Percentiles rank a stretch among this genome's conserved stretches.
Evolutionary conservation across 2,329 filamentous ascomycete genomes (phyloP).

Genomic region (Aspergillus udagawae): DNA sequence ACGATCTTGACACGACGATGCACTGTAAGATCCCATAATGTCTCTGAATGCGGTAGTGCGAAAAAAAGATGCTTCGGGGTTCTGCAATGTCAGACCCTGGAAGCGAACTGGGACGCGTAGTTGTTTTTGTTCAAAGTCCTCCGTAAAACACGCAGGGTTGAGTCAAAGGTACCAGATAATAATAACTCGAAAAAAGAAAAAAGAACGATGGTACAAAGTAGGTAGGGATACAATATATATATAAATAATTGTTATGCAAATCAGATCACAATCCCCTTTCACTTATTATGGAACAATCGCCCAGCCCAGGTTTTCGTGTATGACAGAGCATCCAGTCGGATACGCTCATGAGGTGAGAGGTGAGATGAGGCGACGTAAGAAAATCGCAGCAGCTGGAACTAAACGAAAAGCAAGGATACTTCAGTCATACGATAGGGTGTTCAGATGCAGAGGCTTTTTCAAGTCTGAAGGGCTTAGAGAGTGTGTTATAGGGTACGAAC

Average conservation of each 20-base stretch:
- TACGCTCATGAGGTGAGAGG: neutral
- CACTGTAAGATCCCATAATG: constrained; percentile 28
- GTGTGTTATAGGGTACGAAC: neutral
- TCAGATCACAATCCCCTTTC: neutral
- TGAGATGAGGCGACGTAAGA: neutral
- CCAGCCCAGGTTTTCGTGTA: neutral
- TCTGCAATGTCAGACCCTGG: neutral
- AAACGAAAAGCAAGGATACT: neutral
- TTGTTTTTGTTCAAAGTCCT: neutral
- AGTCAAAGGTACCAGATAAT: neutral
- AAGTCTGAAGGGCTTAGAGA: neutral
- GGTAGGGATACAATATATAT: neutral
- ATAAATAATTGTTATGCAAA: constrained; percentile 5
- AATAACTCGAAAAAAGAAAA: neutral
- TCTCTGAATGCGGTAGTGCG: constrained; percentile 6
- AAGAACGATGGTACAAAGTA: neutral
- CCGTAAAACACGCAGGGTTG: neutral
- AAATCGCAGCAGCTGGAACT: neutral
- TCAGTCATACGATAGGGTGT: neutral
- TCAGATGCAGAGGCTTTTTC: neutral
- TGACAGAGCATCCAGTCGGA: neutral
- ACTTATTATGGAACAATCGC: neutral
- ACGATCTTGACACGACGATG: constrained; percentile 20
- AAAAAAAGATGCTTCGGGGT: neutral
- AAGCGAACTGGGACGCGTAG: neutral